These are phyloP conservation scores for Narthecium ossifragum DNA, from an alignment of 106 monocot species.

Conservation along the genomic window DNA sequence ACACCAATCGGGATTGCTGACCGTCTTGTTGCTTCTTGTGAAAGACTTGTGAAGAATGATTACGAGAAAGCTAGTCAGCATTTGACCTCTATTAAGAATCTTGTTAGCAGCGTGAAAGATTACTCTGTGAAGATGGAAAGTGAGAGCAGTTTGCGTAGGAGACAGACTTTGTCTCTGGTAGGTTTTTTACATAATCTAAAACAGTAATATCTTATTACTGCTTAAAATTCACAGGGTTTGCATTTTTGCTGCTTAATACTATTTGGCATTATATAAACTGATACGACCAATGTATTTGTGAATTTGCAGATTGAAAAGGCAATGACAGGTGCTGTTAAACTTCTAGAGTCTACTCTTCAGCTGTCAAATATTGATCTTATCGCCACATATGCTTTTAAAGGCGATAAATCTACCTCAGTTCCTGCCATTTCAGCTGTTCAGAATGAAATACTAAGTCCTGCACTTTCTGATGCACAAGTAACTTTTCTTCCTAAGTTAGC, in stretches of 20 bases:
- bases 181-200: too few species aligned
- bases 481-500: neutral
- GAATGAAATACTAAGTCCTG: slow-evolving; percentile 80
- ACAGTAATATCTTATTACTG: too few species aligned
- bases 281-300: neutral
- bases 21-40: slow-evolving; percentile 59
- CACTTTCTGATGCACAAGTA: slow-evolving; percentile 61
- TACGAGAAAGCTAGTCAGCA: slow-evolving; percentile 51
- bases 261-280: neutral
- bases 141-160: slow-evolving; percentile 69
- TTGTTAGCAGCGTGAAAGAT: slow-evolving; percentile 43
- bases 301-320: slow-evolving; percentile 63
- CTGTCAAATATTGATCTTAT: slow-evolving; percentile 84
- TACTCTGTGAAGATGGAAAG: slow-evolving; percentile 62
- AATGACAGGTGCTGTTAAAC: slow-evolving; percentile 49
- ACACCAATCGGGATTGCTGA: slow-evolving; percentile 85
- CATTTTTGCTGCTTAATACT: neutral
- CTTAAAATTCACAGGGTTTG: too few species aligned
- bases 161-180: slow-evolving; percentile 53
- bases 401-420: slow-evolving; percentile 41
- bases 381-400: slow-evolving; percentile 66
- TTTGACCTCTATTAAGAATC: slow-evolving; percentile 51
- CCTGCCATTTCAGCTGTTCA: slow-evolving; percentile 52
- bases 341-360: slow-evolving; percentile 71
- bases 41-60: slow-evolving; percentile 45